Evolutionary conservation across 495 filamentous ascomycete genomes (phyloP).

Genomic region (Xylaria intraflava): DNA sequence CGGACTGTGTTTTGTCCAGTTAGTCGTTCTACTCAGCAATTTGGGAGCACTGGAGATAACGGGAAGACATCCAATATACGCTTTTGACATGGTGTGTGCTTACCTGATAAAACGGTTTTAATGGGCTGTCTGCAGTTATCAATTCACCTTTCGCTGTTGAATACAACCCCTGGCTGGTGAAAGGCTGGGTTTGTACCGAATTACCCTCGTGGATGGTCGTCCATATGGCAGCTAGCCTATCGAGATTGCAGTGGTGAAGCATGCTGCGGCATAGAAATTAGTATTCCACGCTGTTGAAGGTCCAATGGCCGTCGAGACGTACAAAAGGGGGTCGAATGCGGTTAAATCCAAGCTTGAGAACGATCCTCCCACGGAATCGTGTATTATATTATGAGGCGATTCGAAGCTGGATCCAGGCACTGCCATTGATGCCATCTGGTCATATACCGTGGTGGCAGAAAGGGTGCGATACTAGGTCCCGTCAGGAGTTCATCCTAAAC

Average conservation of each 20-base stretch:
- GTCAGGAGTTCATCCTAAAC: not conserved
- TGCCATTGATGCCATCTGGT: slow-evolving; percentile 28
- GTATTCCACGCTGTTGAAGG: not conserved
- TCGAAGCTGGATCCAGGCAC: slow-evolving; percentile 29
- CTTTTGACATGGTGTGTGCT: not conserved
- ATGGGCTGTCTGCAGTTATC: slow-evolving; percentile 33
- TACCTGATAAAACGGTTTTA: slow-evolving; percentile 41
- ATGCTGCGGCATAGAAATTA: slow-evolving; percentile 10
- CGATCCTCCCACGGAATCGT: slow-evolving; percentile 28
- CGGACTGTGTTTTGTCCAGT: slow-evolving; percentile 5
- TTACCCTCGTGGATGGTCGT: slow-evolving; percentile 26
- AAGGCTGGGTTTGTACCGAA: slow-evolving; percentile 19
- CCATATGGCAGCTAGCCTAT: slow-evolving; percentile 43
- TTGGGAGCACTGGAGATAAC: not conserved
- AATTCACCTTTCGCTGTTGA: slow-evolving; percentile 20
- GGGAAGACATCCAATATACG: not conserved
- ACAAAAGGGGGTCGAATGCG: slow-evolving; percentile 36
- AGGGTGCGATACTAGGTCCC: slow-evolving; percentile 32
- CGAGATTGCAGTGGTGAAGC: slow-evolving; percentile 42
- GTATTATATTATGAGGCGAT: slow-evolving; percentile 29
- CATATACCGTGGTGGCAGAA: slow-evolving; percentile 22
- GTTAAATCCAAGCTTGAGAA: slow-evolving; percentile 26
- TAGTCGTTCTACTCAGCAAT: not conserved
- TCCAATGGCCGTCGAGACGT: slow-evolving; percentile 2
- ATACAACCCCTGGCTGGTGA: slow-evolving; percentile 24